Conservation (phyloP, 192 early-diverging fungal genomes). For the Coemansia sp. region DNA sequence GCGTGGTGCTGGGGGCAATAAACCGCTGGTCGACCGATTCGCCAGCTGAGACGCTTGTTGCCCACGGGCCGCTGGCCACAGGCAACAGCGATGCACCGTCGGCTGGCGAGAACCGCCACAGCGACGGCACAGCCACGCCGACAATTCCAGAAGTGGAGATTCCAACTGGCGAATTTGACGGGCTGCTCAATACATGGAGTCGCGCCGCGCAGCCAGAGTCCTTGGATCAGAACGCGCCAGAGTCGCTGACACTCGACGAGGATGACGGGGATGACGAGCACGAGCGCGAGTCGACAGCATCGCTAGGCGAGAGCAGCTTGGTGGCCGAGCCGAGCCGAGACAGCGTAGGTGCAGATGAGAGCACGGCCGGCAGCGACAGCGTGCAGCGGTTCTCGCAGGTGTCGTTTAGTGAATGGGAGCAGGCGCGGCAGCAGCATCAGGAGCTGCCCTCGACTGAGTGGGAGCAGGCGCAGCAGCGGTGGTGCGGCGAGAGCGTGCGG, state of each 20-base stretch:
- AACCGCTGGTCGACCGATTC: constrained; percentile 16
- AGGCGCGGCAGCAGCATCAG: not conserved
- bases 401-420: not conserved
- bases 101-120: not conserved
- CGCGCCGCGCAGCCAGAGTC: constrained; percentile 6
- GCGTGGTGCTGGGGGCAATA: not conserved
- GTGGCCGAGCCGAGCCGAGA: not conserved
- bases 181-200: constrained; percentile 45
- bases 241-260: not conserved
- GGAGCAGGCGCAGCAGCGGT: not conserved
- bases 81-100: not conserved
- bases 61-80: constrained; percentile 10
- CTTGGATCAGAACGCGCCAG: not conserved
- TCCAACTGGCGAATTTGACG: constrained; percentile 30
- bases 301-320: not conserved
- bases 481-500: not conserved
- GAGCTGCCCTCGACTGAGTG: not conserved
- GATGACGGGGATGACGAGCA: not conserved
- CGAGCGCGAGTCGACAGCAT: not conserved
- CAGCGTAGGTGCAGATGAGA: constrained; percentile 7
- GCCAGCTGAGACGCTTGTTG: constrained; percentile 36
- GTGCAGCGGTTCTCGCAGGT: constrained; percentile 2
- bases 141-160: constrained; percentile 35
- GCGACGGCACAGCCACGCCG: constrained; percentile 3
- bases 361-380: constrained; percentile 9